A percentile compares a stretch with the other conserved stretches of the same genome.
These are phyloP conservation scores for Ganoderma leucocontextum DNA, from an alignment of 1,284 basidiomycete genomes.

Conservation along the genomic window DNA sequence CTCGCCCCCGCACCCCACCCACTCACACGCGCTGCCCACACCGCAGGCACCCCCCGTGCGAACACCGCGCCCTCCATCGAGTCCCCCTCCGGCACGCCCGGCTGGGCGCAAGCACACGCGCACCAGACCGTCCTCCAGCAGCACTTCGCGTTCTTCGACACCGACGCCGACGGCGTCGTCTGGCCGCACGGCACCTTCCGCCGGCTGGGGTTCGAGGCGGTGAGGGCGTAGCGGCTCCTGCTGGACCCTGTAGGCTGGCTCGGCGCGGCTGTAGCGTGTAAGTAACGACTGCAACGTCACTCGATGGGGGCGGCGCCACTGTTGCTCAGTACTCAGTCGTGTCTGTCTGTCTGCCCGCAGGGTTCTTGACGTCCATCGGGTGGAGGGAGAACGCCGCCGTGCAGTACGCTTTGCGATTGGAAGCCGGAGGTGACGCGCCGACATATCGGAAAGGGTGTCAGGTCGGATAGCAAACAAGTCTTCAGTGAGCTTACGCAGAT, in stretches of 20 bases:
- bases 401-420: slow-evolving; percentile 11
- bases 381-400: slow-evolving; percentile 36
- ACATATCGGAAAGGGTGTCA: slow-evolving; percentile 8
- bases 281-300: neutral
- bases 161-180: slow-evolving; percentile 52
- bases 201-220: slow-evolving; percentile 49
- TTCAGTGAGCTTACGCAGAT: neutral
- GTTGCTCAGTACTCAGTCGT: no score
- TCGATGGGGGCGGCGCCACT: no score
- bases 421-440: neutral
- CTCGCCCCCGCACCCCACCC: no score
- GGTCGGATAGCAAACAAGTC: neutral
- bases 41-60: slow-evolving; percentile 33
- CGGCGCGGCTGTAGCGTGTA: slow-evolving; percentile 46
- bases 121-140: slow-evolving; percentile 48
- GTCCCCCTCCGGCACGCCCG: slow-evolving; percentile 29
- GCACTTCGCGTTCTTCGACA: slow-evolving; percentile 54
- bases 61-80: slow-evolving; percentile 25
- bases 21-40: no score
- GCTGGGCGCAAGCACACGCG: slow-evolving; percentile 30
- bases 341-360: no score
- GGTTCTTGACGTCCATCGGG: slow-evolving; percentile 42
- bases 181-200: slow-evolving; percentile 56
- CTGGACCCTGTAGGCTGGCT: slow-evolving; percentile 48
- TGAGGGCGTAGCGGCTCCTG: slow-evolving; percentile 44